These are phyloP conservation scores for Pleurotus djamor DNA, from an alignment of 768 basidiomycete genomes.

Conservation along the genomic window DNA sequence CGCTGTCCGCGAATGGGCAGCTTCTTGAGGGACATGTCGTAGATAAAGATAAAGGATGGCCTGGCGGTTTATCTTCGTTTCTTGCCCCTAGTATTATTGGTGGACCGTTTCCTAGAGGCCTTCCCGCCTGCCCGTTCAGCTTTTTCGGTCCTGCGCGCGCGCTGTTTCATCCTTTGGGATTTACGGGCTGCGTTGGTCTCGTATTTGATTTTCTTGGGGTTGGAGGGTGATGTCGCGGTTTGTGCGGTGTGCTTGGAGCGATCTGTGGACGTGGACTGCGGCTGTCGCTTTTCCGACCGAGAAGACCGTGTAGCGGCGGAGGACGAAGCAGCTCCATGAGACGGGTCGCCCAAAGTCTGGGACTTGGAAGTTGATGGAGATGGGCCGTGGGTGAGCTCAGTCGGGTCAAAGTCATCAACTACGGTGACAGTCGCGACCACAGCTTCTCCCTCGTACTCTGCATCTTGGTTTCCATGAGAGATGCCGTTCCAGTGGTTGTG, in stretches of 20 bases:
- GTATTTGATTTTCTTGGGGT: constrained; percentile 49
- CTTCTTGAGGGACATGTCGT: constrained; percentile 4
- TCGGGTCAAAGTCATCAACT: constrained; percentile 87
- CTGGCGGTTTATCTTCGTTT: background rate
- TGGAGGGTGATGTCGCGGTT: constrained; percentile 11
- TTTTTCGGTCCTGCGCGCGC: constrained; percentile 63
- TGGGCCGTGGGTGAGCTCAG: constrained; percentile 51
- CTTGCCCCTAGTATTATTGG: constrained; percentile 14
- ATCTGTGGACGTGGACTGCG: constrained; percentile 6
- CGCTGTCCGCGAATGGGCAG: too few relatives aligned
- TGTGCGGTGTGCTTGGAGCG: constrained; percentile 14
- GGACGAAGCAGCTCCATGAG: background rate
- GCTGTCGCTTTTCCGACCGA: background rate
- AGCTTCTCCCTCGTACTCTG: constrained; percentile 80
- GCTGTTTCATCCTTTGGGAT: constrained; percentile 61
- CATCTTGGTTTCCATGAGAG: constrained; percentile 41
- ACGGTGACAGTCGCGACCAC: constrained; percentile 88
- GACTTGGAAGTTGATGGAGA: constrained; percentile 19
- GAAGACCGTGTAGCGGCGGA: background rate
- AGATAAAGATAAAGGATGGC: too few relatives aligned
- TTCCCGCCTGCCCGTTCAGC: constrained; percentile 72
- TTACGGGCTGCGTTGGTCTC: constrained; percentile 70
- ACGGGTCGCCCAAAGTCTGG: constrained; percentile 5
- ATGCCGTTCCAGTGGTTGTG: constrained; percentile 52
- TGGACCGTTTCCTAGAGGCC: constrained; percentile 37